Base-by-base conservation (phyloP, 2,329 filamentous ascomycete species). In the Neonectria hederae region DNA sequence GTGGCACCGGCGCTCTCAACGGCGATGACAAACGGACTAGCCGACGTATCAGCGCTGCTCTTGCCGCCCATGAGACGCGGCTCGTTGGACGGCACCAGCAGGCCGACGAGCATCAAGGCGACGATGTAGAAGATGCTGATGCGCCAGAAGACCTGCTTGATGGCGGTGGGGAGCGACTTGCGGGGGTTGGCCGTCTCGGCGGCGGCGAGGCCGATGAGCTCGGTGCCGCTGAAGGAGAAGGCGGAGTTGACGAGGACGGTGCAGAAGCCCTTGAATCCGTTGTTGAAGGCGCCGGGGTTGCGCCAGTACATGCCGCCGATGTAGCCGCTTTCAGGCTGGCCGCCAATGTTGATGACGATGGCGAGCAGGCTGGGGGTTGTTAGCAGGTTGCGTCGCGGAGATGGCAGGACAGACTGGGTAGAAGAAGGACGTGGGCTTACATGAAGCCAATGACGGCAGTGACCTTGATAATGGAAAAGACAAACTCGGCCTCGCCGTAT, bases 111-210 rank as follows among this genome's bases (percentile, higher is more conserved):
- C 19, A 89, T 87, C 5, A 97, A 86, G 0, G 92, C 91, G n/a
- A 97, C 88, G 53, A 97, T 85, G 81, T 97, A 97, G 81, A 97
- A 97, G 61, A 97, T 84, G 8, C 89, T 88, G 75, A 97, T 97
- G 72, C 94, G 90, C 94, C 94, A 97, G 78, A 97, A 97, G 19
- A 97, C 93, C 76, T 97, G 94, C 80, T 97, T 97, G 73, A 97
- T 90, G 5, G 94, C 94, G 0, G 89, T 93, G 0, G 94, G 94
- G 0, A 97, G 84, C 0, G 91, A 92, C 75, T 96, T 92, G 57
- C 90, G 86, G 2, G 92, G 92, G 72, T 93, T 93, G 21, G 86
- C 88, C 0, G 91, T 92, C 76, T 94, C 92, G 42, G 91, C 92
- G 1, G 92, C 91, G 3, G 91, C 91, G 11, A 94, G 85, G 58